Evolutionary conservation across 2,329 filamentous ascomycete species (phyloP).

Genomic region (Metarhizium brunneum): DNA sequence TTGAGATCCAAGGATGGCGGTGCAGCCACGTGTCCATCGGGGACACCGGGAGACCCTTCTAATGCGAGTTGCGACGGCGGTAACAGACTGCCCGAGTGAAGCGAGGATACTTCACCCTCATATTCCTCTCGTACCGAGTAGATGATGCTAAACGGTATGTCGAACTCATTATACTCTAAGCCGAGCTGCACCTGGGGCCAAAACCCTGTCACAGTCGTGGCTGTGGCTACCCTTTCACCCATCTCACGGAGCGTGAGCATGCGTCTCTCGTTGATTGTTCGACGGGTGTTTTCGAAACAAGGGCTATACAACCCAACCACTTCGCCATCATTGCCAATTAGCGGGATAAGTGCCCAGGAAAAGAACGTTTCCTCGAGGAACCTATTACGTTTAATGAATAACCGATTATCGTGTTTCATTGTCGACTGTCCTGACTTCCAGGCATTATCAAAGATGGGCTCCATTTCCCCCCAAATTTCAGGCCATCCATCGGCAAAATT

Average conservation of each 20-base stretch:
- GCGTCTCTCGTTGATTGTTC: conserved; percentile 68
- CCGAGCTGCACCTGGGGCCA: conserved; percentile 63
- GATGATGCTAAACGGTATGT: conserved; percentile 67
- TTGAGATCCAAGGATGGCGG: conserved; percentile 58
- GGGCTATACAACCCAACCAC: conserved; percentile 74
- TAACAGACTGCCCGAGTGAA: conserved; percentile 56
- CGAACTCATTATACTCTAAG: conserved; percentile 63
- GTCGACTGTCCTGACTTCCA: conserved; percentile 64
- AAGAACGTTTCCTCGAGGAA: conserved; percentile 75
- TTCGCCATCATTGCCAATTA: conserved; percentile 64
- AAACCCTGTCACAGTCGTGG: conserved; percentile 63
- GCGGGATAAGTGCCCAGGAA: conserved; percentile 71
- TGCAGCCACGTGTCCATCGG: conserved; percentile 51
- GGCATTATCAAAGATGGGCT: conserved; percentile 59
- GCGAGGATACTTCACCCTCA: conserved; percentile 63
- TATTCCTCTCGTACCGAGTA: conserved; percentile 66
- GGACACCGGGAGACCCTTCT: conserved; percentile 63
- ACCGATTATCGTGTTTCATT: conserved; percentile 74
- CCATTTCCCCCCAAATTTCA: conserved; percentile 66
- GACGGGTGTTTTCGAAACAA: conserved; percentile 69
- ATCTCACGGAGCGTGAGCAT: conserved; percentile 74
- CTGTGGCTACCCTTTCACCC: conserved; percentile 63
- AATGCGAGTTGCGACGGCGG: conserved; percentile 57
- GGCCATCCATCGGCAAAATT: conserved; percentile 59
- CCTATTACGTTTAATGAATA: conserved; percentile 61